phyloP scores from a whole-genome alignment of 148 eudicot species.

The Gaultheria prostrata region DNA sequence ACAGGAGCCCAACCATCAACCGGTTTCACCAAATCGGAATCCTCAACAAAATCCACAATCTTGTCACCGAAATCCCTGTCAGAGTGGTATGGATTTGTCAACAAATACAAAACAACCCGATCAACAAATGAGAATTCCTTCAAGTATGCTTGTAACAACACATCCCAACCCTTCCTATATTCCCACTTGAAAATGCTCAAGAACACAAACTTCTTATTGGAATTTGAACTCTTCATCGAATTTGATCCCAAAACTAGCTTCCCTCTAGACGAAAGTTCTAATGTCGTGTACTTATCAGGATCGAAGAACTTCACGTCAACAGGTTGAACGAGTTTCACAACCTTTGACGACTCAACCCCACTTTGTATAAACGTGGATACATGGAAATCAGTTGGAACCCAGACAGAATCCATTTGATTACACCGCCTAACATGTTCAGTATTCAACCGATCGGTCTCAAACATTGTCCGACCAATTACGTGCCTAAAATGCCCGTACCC shows the following conservation, averaged over 20 bases:
- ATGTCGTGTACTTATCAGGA: conserved; percentile 42
- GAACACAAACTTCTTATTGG: conserved; percentile 33
- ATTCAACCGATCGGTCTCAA: conserved; percentile 69
- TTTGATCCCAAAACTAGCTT: conserved; percentile 34
- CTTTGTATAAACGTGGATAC: conserved; percentile 43
- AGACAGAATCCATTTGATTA: conserved; percentile 45
- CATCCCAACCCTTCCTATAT: conserved; percentile 83
- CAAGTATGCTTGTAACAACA: conserved; percentile 56
- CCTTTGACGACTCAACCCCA: conserved; percentile 56
- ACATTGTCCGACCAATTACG: conserved; percentile 71
- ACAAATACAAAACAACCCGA: conserved; percentile 44
- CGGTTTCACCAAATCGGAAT: conserved; percentile 45
- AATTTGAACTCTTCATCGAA: neutral
- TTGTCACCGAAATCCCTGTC: conserved; percentile 51
- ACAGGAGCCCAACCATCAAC: conserved; percentile 51
- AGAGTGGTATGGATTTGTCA: conserved; percentile 65
- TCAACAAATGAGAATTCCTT: conserved; percentile 45
- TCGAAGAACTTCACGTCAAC: conserved; percentile 45
- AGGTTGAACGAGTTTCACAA: conserved; percentile 50
- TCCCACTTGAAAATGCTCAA: conserved; percentile 84
- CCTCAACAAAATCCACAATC: conserved; percentile 46
- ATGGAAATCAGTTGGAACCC: conserved; percentile 66
- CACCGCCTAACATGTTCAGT: conserved; percentile 47
- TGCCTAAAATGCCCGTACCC: conserved; percentile 38
- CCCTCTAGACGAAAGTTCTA: conserved; percentile 30